Conservation (phyloP, 1,139 yeast species). For the Lodderomyces pseudojiufengensis region DNA sequence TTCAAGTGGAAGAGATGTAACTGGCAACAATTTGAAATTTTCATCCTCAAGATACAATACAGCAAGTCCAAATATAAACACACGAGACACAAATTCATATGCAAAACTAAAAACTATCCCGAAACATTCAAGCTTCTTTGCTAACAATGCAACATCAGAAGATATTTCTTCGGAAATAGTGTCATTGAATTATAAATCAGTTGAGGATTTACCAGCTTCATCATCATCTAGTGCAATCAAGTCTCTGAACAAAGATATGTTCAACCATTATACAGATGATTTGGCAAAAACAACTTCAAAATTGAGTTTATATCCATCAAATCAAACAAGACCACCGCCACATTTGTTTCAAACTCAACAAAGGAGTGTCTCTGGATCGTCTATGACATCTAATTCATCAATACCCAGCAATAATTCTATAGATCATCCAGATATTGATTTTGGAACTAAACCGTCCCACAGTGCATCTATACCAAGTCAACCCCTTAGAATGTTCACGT, state of each 20-base stretch:
- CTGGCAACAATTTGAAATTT: too few species aligned
- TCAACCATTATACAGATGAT: too few species aligned
- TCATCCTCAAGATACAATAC: too few species aligned
- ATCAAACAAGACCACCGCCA: slow-evolving; percentile 2
- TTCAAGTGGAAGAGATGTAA: too few species aligned
- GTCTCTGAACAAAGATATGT: too few species aligned
- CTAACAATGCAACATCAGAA: slow-evolving; percentile 1
- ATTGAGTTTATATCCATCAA: slow-evolving; percentile 6
- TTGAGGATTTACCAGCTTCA: slow-evolving; percentile 3
- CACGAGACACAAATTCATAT: too few species aligned
- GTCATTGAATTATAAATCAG: slow-evolving; percentile 1
- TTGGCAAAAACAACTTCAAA: slow-evolving; percentile 5
- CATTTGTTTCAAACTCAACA: background rate
- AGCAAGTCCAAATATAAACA: too few species aligned
- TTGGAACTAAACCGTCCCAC: too few species aligned
- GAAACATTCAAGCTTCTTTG: slow-evolving; percentile 7
- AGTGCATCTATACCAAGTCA: too few species aligned
- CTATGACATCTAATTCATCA: background rate
- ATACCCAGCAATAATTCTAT: slow-evolving; percentile 1
- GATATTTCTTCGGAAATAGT: background rate
- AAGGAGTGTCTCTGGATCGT: background rate
- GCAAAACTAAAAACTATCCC: background rate
- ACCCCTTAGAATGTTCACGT: slow-evolving; percentile 1
- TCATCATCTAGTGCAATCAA: slow-evolving; percentile 1
- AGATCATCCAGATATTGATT: too few species aligned